phyloP scores from a whole-genome alignment of 164 flowering plant species.

The Chimonanthus salicifolius region DNA sequence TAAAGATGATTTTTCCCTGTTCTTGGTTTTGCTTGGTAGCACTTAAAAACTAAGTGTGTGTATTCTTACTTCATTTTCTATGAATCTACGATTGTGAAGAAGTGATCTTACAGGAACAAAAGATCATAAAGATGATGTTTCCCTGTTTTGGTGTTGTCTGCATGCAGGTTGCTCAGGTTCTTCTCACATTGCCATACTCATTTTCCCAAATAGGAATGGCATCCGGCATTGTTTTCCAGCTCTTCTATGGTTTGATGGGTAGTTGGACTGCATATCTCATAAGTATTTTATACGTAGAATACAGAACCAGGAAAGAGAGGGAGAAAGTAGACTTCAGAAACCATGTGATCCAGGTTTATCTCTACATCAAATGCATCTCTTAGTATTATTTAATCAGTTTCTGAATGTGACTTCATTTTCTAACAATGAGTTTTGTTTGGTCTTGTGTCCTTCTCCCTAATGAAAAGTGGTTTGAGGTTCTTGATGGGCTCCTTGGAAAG shows the following conservation, averaged over 20 bases:
- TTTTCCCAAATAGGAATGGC: constrained; percentile 16
- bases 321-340: constrained; percentile 19
- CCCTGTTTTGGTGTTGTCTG: not conserved
- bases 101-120: not conserved
- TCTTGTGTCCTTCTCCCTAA: not conserved
- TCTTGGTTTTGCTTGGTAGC: too few relatives aligned
- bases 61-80: too few relatives aligned
- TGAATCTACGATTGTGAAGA: too few relatives aligned
- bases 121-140: not conserved
- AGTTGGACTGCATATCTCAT: constrained; percentile 19
- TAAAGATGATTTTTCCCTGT: too few relatives aligned
- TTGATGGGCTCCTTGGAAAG: constrained; percentile 93
- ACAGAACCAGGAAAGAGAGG: constrained; percentile 18
- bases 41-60: too few relatives aligned
- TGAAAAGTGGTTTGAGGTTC: constrained; percentile 94
- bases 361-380: not conserved
- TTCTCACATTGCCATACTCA: constrained; percentile 17
- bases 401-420: not conserved
- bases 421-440: constrained; percentile 9
- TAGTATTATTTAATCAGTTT: not conserved
- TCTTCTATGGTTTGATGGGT: constrained; percentile 17
- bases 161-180: constrained; percentile 17
- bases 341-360: constrained; percentile 13
- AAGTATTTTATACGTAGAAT: constrained; percentile 14
- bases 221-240: constrained; percentile 17